These are phyloP conservation scores for Noccaea caerulescens DNA, from an alignment of 345 rosid genomes.

Conservation along the genomic window DNA sequence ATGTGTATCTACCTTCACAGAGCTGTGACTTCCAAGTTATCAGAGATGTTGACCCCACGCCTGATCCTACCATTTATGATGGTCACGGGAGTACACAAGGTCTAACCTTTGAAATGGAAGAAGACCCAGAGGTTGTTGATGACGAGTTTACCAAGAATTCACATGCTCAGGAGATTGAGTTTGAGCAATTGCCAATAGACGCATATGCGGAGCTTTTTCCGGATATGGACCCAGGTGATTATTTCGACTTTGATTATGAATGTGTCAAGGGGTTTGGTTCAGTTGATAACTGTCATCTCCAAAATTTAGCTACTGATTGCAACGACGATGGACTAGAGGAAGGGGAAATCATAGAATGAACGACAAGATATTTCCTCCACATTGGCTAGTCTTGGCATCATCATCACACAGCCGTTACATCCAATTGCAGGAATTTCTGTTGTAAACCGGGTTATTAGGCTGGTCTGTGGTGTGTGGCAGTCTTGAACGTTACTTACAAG, in stretches of 20 bases:
- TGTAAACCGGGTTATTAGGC: not conserved
- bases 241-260: constrained; percentile 66
- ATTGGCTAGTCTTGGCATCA: too few species aligned
- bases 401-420: too few species aligned
- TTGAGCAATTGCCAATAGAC: constrained; percentile 74
- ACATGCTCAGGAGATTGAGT: constrained; percentile 51
- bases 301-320: constrained; percentile 30
- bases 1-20: constrained; percentile 80
- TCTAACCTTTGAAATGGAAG: constrained; percentile 62
- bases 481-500: not conserved
- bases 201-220: constrained; percentile 66
- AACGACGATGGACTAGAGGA: constrained; percentile 71
- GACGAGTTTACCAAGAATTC: constrained; percentile 23
- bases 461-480: not conserved
- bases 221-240: constrained; percentile 69
- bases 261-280: constrained; percentile 47
- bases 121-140: constrained; percentile 50
- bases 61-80: constrained; percentile 39
- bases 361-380: too few species aligned
- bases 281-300: constrained; percentile 40
- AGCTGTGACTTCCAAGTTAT: constrained; percentile 64
- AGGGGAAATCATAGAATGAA: constrained; percentile 70
- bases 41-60: constrained; percentile 40
- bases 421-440: too few species aligned
- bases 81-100: constrained; percentile 49